phyloP scores from a whole-genome alignment of 2,329 filamentous ascomycete species.

The Claviceps humidiphila region DNA sequence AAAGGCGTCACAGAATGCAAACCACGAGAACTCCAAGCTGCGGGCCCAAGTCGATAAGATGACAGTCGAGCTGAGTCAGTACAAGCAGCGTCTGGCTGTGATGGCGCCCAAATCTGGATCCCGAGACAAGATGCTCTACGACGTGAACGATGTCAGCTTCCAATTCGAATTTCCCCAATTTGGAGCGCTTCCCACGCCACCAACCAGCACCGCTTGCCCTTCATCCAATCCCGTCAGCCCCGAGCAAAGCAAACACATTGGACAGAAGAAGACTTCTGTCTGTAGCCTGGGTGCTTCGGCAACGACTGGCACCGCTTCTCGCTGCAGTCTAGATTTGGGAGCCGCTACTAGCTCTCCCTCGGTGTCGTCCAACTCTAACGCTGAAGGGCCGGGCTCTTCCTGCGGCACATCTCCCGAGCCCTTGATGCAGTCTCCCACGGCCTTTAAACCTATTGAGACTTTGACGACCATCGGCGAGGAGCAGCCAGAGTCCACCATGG shows the following conservation, averaged over 20 bases:
- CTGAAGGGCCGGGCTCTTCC: conserved; percentile 44
- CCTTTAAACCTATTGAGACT: conserved; percentile 49
- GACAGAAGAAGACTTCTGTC: conserved; percentile 13
- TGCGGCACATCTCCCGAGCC: conserved; percentile 72
- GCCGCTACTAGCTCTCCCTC: conserved; percentile 51
- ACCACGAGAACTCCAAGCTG: conserved; percentile 72
- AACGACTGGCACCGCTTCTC: conserved; percentile 30
- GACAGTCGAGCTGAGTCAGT: conserved; percentile 73
- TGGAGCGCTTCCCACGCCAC: conserved; percentile 51
- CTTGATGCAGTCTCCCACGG: conserved; percentile 54
- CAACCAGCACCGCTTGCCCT: conserved; percentile 14
- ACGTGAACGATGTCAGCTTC: conserved; percentile 65
- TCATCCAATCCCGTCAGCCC: conserved; percentile 22
- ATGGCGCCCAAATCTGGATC: conserved; percentile 25
- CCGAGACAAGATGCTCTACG: conserved; percentile 31
- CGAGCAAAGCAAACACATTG: conserved; percentile 12
- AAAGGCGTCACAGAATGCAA: conserved; percentile 70
- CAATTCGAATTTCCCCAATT: conserved; percentile 96
- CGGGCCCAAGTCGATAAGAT: conserved; percentile 82
- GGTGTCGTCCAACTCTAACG: conserved; percentile 46
- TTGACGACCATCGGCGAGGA: conserved; percentile 56
- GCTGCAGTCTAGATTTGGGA: conserved; percentile 37
- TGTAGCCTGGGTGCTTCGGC: conserved; percentile 14
- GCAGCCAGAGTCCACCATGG: conserved; percentile 29
- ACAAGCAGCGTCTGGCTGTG: conserved; percentile 71